Evolutionary conservation across 495 filamentous ascomycete genomes (phyloP).

Genomic region (Cercophora scortea): DNA sequence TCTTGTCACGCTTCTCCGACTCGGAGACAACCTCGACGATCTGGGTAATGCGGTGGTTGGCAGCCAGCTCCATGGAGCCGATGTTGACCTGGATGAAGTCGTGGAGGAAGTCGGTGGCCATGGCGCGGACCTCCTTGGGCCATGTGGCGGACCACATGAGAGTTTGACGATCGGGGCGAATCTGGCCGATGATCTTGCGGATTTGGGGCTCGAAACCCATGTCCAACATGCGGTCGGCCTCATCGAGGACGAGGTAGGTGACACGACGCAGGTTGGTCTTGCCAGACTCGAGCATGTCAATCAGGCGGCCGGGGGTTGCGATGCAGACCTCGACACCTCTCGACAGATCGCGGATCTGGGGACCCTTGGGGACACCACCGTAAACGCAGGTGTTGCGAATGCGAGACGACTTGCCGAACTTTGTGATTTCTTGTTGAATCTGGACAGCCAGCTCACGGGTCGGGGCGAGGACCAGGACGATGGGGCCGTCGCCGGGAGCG

Average conservation of each 20-base stretch:
- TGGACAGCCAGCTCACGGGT: conserved; percentile 97
- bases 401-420: conserved; percentile 95
- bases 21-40: conserved; percentile 93
- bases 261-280: conserved; percentile 98
- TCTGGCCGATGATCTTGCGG: conserved; percentile 94
- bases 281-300: conserved; percentile 96
- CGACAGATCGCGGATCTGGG: conserved; percentile 88
- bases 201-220: conserved; percentile 90
- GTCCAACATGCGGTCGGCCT: conserved; percentile 85
- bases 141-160: conserved; percentile 99
- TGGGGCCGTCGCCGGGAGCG: conserved; percentile 93
- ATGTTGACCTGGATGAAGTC: conserved; percentile 99
- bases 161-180: conserved; percentile 96
- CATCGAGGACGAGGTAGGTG: conserved; percentile 86
- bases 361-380: conserved; percentile 94
- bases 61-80: conserved; percentile 91
- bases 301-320: conserved; percentile 92
- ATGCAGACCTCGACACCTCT: conserved; percentile 87
- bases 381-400: conserved; percentile 99
- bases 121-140: conserved; percentile 96
- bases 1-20: conserved; percentile 94
- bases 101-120: conserved; percentile 90
- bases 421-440: conserved; percentile 90
- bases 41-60: conserved; percentile 97
- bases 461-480: conserved; percentile 89